phyloP scores from a whole-genome alignment of 345 rosid species.

The Psidium guajava region DNA sequence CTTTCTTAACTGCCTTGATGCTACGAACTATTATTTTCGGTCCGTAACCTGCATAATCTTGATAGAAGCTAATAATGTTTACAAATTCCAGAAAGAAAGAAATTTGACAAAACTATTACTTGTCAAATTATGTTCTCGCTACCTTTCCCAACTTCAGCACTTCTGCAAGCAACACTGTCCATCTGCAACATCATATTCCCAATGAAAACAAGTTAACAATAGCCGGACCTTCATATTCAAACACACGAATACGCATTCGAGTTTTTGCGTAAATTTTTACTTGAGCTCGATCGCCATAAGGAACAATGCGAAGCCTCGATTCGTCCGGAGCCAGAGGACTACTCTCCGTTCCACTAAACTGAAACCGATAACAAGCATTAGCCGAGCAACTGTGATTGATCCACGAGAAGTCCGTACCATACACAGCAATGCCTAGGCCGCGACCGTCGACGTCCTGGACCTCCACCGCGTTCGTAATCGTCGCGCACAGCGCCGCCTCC shows the following conservation, averaged over 20 bases:
- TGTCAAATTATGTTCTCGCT: not conserved
- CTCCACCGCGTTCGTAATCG: constrained; percentile 75
- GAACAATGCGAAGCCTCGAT: constrained; percentile 12
- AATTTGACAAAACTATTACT: not conserved
- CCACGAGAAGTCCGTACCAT: constrained; percentile 59
- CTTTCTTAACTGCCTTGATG: constrained; percentile 41
- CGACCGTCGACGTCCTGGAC: constrained; percentile 52
- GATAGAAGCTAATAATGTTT: not conserved
- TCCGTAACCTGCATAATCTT: constrained; percentile 23
- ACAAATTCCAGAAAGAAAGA: not conserved
- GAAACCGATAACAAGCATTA: constrained; percentile 64
- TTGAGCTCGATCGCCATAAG: constrained; percentile 6
- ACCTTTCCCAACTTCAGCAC: constrained; percentile 20
- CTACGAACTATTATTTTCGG: constrained; percentile 55
- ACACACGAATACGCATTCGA: not conserved
- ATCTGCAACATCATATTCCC: constrained; percentile 19
- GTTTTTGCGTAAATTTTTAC: not conserved
- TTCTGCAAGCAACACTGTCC: constrained; percentile 4
- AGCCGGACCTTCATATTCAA: not conserved
- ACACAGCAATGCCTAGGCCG: constrained; percentile 51
- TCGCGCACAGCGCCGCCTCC: constrained; percentile 49
- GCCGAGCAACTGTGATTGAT: constrained; percentile 90
- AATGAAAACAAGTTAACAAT: not conserved
- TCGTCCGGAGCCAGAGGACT: not conserved
- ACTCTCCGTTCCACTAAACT: constrained; percentile 15